Evolutionary conservation across 352 stramenopile genomes (phyloP).

Genomic region (Thraustochytrium sp.): DNA sequence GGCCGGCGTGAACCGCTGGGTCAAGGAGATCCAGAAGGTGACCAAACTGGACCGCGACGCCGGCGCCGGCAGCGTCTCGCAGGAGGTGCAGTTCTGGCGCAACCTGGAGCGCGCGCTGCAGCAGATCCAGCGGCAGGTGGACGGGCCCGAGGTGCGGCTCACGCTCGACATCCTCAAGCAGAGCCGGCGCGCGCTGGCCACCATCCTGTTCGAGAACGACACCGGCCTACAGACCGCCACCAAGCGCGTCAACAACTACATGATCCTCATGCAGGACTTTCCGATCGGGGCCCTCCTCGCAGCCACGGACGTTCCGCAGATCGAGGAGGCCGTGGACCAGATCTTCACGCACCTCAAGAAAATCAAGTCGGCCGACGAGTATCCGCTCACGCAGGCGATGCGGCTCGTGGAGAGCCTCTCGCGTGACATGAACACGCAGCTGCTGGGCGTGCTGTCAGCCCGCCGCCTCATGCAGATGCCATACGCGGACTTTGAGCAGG

Average conservation of each 20-base stretch:
- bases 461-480: slow-evolving; percentile 33
- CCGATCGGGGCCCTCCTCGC: slow-evolving; percentile 17
- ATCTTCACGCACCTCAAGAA: slow-evolving; percentile 71
- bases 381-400: slow-evolving; percentile 50
- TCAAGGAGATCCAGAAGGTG: slow-evolving; percentile 89
- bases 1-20: slow-evolving; percentile 81
- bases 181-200: slow-evolving; percentile 79
- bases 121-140: slow-evolving; percentile 62
- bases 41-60: slow-evolving; percentile 68
- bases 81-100: slow-evolving; percentile 92
- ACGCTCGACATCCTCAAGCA: slow-evolving; percentile 81
- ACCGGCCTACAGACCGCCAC: slow-evolving; percentile 72
- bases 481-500: slow-evolving; percentile 38
- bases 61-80: slow-evolving; percentile 72
- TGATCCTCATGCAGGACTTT: slow-evolving; percentile 53
- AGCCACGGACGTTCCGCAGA: slow-evolving; percentile 15
- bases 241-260: slow-evolving; percentile 77
- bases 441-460: slow-evolving; percentile 19
- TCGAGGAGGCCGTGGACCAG: slow-evolving; percentile 35
- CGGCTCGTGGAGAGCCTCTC: slow-evolving; percentile 43
- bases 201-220: slow-evolving; percentile 78
- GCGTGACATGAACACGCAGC: slow-evolving; percentile 41
- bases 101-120: slow-evolving; percentile 78
- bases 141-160: slow-evolving; percentile 77
- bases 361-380: slow-evolving; percentile 75